A percentile compares a stretch with the other conserved stretches of the same genome.
These are phyloP conservation scores for Heliamphora pulchella DNA, from an alignment of 179 eudicot species.

Conservation along the genomic window DNA sequence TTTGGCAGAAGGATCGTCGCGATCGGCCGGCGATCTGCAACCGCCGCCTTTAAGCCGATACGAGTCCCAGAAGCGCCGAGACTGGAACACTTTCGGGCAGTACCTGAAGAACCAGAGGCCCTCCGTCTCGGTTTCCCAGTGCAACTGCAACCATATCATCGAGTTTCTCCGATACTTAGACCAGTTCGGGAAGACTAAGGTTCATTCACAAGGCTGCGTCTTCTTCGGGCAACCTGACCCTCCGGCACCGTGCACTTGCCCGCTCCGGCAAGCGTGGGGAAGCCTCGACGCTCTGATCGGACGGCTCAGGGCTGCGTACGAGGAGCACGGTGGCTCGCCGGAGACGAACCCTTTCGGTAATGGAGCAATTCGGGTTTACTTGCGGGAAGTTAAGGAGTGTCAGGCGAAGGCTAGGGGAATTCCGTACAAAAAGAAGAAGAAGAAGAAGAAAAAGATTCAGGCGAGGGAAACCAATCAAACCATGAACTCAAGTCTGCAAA, in stretches of 20 bases:
- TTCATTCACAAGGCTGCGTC: conserved; percentile 32
- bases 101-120: conserved; percentile 36
- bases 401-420: conserved; percentile 40
- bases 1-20: conserved; percentile 17
- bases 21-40: conserved; percentile 18
- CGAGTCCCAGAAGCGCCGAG: conserved; percentile 26
- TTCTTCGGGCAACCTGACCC: conserved; percentile 44
- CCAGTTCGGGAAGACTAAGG: conserved; percentile 42
- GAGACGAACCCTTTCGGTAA: conserved; percentile 37
- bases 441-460: conserved; percentile 30
- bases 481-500: conserved; percentile 18
- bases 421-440: conserved; percentile 38
- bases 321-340: conserved; percentile 35
- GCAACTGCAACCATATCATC: conserved; percentile 32
- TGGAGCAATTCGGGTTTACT: conserved; percentile 32
- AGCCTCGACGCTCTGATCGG: conserved; percentile 37
- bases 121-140: conserved; percentile 29
- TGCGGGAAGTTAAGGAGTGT: conserved; percentile 35
- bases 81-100: conserved; percentile 25
- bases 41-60: conserved; percentile 32
- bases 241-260: conserved; percentile 40
- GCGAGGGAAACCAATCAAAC: background rate
- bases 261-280: conserved; percentile 1
- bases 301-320: conserved; percentile 35
- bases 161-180: conserved; percentile 36